These are phyloP conservation scores for Pleurotus giganteus DNA, from an alignment of 768 basidiomycete species.

Conservation along the genomic window DNA sequence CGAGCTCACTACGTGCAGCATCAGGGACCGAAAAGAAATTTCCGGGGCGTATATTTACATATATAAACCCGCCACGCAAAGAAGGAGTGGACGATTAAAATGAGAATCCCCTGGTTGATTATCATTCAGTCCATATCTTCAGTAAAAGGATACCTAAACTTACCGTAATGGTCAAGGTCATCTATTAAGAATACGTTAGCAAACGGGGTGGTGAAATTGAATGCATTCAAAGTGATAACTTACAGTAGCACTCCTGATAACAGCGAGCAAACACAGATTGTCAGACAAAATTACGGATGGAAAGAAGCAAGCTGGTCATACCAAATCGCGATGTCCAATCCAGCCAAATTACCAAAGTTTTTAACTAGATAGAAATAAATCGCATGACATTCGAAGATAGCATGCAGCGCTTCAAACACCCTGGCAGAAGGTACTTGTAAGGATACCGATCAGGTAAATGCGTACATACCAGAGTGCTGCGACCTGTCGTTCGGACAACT, in stretches of 20 bases:
- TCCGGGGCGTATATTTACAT: background rate
- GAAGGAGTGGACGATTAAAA: background rate
- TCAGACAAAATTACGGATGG: background rate
- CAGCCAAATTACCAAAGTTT: background rate
- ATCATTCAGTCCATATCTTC: too few species aligned
- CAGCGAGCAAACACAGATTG: background rate
- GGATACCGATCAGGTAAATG: background rate
- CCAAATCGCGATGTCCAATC: background rate
- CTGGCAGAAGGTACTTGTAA: background rate
- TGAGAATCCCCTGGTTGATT: background rate
- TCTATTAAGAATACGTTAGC: too few species aligned
- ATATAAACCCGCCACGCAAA: background rate
- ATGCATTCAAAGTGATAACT: background rate
- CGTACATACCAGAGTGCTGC: background rate
- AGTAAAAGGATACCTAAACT: too few species aligned
- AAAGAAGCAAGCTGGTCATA: background rate
- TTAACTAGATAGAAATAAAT: background rate
- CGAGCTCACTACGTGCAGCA: background rate
- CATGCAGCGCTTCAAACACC: background rate
- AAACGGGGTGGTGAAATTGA: too few species aligned
- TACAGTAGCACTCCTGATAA: background rate
- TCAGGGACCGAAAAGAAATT: background rate
- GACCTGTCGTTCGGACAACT: background rate
- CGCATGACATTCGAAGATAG: background rate
- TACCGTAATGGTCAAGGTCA: too few species aligned